A percentile compares a stretch with the other conserved stretches of the same genome.
These are phyloP conservation scores for Ochromonas danica DNA, from an alignment of 108 stramenopile species.

Conservation along the genomic window DNA sequence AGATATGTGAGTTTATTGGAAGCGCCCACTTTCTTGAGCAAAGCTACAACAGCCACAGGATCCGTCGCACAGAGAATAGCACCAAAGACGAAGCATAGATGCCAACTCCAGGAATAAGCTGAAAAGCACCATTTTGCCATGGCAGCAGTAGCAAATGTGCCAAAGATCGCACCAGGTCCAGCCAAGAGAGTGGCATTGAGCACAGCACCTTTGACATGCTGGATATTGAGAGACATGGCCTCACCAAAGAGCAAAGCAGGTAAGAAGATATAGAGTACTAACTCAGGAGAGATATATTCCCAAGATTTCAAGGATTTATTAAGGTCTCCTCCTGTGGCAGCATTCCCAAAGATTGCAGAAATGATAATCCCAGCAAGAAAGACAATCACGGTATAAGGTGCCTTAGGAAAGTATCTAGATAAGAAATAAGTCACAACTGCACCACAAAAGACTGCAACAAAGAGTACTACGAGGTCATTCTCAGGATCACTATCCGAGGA, in stretches of 20 bases:
- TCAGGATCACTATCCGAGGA: too few relatives aligned
- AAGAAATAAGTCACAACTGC: neutral
- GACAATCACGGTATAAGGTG: constrained; percentile 7
- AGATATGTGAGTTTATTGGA: constrained; percentile 29
- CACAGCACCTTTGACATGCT: neutral
- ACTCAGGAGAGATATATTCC: neutral
- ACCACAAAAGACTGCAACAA: neutral
- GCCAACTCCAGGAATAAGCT: neutral
- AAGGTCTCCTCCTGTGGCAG: too few relatives aligned
- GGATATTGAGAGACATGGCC: neutral
- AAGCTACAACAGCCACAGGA: constrained; percentile 8
- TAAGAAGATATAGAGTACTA: neutral
- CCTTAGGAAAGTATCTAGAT: neutral
- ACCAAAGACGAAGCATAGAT: constrained; percentile 1
- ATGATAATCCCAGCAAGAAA: neutral
- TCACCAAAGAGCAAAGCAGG: constrained; percentile 5
- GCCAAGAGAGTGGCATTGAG: neutral
- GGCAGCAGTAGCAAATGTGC: neutral
- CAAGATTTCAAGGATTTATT: too few relatives aligned
- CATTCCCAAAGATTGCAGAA: too few relatives aligned
- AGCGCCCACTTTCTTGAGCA: neutral
- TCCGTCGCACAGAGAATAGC: constrained; percentile 24
- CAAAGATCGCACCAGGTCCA: constrained; percentile 6
- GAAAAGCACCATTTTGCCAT: neutral
- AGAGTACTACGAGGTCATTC: neutral